phyloP scores from a whole-genome alignment of 1,284 basidiomycete genomes.

The Ganoderma lingzhi region DNA sequence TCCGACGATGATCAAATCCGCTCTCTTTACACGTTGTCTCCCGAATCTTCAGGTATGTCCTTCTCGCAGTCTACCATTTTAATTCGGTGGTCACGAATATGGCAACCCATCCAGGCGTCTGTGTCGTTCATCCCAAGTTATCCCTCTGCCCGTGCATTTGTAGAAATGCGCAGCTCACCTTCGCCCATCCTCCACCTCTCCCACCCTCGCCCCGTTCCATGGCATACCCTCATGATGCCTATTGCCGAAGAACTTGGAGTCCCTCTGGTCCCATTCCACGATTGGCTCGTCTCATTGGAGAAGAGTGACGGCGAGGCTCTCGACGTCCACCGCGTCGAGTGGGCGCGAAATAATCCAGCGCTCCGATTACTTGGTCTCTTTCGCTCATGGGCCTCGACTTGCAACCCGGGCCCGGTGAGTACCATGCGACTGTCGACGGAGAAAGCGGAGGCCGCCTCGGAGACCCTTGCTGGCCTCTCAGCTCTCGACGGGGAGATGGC shows the following conservation, averaged over 20 bases:
- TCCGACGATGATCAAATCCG: slow-evolving; percentile 48
- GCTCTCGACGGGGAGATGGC: slow-evolving; percentile 6
- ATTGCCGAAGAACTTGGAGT: slow-evolving; percentile 32
- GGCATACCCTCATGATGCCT: slow-evolving; percentile 25
- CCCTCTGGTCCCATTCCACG: slow-evolving; percentile 28
- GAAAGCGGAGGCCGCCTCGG: slow-evolving; percentile 6
- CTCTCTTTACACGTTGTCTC: slow-evolving; percentile 37
- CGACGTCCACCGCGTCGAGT: neutral
- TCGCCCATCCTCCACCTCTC: slow-evolving; percentile 36
- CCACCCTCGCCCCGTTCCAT: slow-evolving; percentile 34
- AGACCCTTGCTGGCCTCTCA: slow-evolving; percentile 5
- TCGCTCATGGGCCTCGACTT: neutral
- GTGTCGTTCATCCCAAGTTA: slow-evolving; percentile 36
- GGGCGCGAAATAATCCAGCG: slow-evolving; percentile 20
- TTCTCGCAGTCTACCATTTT: neutral
- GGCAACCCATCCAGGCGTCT: slow-evolving; percentile 16
- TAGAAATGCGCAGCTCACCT: slow-evolving; percentile 31
- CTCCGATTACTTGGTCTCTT: slow-evolving; percentile 26
- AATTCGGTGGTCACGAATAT: neutral
- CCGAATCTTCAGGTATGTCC: slow-evolving; percentile 33
- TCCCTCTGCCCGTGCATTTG: slow-evolving; percentile 30
- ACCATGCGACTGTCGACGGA: slow-evolving; percentile 4
- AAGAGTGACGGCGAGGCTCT: neutral
- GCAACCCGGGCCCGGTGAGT: slow-evolving; percentile 8
- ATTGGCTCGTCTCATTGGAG: slow-evolving; percentile 32